Evolutionary conservation across 345 rosid genomes (phyloP), one percentile per base, ranked within the genome.

Genomic region (Eucalyptus virginea): DNA sequence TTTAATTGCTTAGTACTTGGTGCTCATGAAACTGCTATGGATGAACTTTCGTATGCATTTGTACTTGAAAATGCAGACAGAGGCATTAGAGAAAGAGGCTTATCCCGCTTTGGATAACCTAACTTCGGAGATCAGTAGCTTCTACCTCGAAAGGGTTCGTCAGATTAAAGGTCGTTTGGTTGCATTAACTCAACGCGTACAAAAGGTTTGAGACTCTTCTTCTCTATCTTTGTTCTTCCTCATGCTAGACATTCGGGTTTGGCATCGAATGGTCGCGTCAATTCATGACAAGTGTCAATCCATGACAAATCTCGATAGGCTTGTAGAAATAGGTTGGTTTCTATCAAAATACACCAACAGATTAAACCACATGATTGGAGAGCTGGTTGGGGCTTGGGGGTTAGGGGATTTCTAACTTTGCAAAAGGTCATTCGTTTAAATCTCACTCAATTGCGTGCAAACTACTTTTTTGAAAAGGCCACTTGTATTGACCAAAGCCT

Each of bases 81-180:
- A 88, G 88, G 92, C 95, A 54, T 89, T 95, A 69, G 97, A 95
- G 92, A 92, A 37, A 89, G 96, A 95, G 93, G 94, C 96, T 45
- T 94, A 95, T 91, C 97, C 96, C 11, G 95, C 96, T 11, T 86
- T 95, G 81, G 96, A 95, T 90, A 95, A 92, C 91, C 92, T 94
- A 91, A 95, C 96, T 86, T 95, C 96, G 81, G 94, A 95, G 89
- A 94, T 95, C 86, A 94, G 95, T 91, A 95, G 96, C 62, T 95
- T 94, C 90, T 95, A 92, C 88, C 90, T 95, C 72, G 97, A 95
- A 89, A 93, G 93, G 40, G 97, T 95, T 60, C 94, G 95, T 10
- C 97, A 94, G 88, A 94, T 95, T 52, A 95, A 95, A 91, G 93
- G 95, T 80, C 95, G 95, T 28, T 88, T 95, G 92, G 96, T 94